A percentile compares a stretch with the other conserved stretches of the same genome.
Conservation (phyloP, 208 protist species). For the Borovskyia barvae region DNA sequence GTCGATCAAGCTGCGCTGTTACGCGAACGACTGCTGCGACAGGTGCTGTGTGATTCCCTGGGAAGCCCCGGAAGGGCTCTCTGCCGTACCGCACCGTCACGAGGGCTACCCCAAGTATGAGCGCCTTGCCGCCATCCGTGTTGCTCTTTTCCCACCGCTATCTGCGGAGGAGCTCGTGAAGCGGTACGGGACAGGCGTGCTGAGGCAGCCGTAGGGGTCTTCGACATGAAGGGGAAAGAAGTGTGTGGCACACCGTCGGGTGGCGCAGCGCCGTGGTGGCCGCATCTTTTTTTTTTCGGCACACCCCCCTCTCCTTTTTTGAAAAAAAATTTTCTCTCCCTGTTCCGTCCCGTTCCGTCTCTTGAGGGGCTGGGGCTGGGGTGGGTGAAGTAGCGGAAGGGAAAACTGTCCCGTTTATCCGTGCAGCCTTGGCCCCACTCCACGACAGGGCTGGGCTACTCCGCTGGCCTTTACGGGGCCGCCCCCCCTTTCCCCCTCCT, state of each 20-base stretch:
- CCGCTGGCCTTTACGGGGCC: no score
- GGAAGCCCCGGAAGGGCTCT: constrained; percentile 21
- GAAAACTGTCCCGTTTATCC: no score
- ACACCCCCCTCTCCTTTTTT: no score
- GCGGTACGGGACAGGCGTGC: constrained; percentile 57
- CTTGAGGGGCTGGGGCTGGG: no score
- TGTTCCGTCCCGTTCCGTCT: no score
- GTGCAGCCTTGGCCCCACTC: no score
- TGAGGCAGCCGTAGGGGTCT: no score
- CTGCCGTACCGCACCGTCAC: constrained; percentile 1
- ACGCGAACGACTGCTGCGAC: constrained; percentile 84
- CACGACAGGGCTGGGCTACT: no score
- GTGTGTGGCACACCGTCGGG: not conserved
- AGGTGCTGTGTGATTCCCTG: constrained; percentile 68
- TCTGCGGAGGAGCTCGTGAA: constrained; percentile 65
- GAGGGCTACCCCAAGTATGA: constrained; percentile 69
- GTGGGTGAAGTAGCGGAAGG: no score
- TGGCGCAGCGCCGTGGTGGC: not conserved
- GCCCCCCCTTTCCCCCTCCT: no score
- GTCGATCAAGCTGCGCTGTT: constrained; percentile 89
- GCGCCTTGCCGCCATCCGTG: constrained; percentile 48
- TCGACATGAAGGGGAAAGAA: no score
- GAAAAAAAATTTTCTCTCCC: no score
- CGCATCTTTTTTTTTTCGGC: not conserved
- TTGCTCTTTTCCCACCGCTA: constrained; percentile 64